These are phyloP conservation scores for Mucor mucedo DNA, from an alignment of 371 early-diverging fungal genomes.

Conservation along the genomic window DNA sequence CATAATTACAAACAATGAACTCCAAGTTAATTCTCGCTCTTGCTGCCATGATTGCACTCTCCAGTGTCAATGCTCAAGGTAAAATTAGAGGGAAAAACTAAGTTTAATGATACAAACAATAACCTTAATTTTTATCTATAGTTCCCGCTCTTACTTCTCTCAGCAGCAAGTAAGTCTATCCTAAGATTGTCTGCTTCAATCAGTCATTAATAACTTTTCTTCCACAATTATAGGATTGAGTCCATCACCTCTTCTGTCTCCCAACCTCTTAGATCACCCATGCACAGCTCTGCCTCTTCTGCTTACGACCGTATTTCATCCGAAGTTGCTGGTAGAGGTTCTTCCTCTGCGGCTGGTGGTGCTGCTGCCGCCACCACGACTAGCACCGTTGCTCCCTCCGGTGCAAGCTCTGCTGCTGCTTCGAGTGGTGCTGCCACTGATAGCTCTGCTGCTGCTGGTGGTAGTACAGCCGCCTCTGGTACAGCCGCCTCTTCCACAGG, in stretches of 20 bases:
- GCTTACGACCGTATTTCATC: slow-evolving; percentile 36
- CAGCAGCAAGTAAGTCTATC: slow-evolving; percentile 18
- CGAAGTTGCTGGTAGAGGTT: slow-evolving; percentile 8
- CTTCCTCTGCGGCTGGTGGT: background rate
- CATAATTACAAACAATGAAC: slow-evolving; percentile 21
- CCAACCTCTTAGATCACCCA: background rate
- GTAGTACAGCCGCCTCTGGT: no score
- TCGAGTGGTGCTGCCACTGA: background rate
- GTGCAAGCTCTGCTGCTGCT: background rate
- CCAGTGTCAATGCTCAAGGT: slow-evolving; percentile 23
- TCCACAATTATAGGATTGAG: slow-evolving; percentile 4
- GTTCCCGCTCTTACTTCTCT: slow-evolving; percentile 30
- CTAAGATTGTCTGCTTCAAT: background rate
- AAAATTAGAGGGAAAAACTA: background rate
- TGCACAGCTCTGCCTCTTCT: slow-evolving; percentile 27
- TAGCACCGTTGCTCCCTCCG: background rate
- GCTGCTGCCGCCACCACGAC: background rate
- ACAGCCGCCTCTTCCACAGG: background rate
- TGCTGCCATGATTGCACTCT: slow-evolving; percentile 19
- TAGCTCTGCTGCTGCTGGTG: slow-evolving; percentile 4
- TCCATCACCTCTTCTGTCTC: slow-evolving; percentile 5
- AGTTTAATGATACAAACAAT: background rate
- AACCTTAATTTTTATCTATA: background rate
- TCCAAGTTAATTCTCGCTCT: slow-evolving; percentile 25
- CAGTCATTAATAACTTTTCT: background rate